phyloP scores from a whole-genome alignment of 2,329 filamentous ascomycete genomes.

The Pyrenochaeta sp. region DNA sequence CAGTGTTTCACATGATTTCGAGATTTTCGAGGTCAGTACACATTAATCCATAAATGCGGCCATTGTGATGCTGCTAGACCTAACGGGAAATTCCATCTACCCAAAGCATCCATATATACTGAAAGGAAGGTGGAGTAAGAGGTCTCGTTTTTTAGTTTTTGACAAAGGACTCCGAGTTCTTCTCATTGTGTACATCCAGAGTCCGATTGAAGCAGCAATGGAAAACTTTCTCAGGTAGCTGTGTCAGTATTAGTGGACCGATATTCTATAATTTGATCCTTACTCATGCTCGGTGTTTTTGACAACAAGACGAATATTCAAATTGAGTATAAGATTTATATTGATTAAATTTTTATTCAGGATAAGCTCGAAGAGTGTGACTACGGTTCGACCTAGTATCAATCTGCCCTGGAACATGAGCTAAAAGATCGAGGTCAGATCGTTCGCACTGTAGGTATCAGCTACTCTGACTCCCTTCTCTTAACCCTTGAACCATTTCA shows the following conservation, averaged over 20 bases:
- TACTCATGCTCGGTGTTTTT: conserved; percentile 26
- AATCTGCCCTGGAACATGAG: conserved; percentile 35
- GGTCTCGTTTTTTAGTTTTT: conserved; percentile 8
- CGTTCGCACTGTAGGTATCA: neutral
- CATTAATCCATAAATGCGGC: conserved; percentile 27
- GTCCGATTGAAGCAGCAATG: conserved; percentile 23
- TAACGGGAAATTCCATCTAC: conserved; percentile 17
- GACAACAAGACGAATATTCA: conserved; percentile 27
- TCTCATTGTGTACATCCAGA: conserved; percentile 40
- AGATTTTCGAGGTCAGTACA: conserved; percentile 25
- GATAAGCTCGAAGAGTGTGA: conserved; percentile 24
- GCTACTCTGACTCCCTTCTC: too few species aligned
- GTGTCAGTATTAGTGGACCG: conserved; percentile 11
- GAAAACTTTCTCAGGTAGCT: conserved; percentile 27
- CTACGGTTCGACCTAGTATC: conserved; percentile 4
- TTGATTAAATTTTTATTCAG: conserved; percentile 26
- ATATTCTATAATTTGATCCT: neutral
- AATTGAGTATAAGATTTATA: conserved; percentile 27
- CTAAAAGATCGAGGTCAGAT: conserved; percentile 36
- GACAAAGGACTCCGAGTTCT: conserved; percentile 20
- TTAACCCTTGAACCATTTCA: too few species aligned
- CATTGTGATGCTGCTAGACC: conserved; percentile 14
- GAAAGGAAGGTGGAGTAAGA: conserved; percentile 20
- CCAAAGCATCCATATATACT: conserved; percentile 26
- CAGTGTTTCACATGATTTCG: conserved; percentile 18